Conservation (phyloP, 805 yeast genomes). For the Cyberlindnera veronae region DNA sequence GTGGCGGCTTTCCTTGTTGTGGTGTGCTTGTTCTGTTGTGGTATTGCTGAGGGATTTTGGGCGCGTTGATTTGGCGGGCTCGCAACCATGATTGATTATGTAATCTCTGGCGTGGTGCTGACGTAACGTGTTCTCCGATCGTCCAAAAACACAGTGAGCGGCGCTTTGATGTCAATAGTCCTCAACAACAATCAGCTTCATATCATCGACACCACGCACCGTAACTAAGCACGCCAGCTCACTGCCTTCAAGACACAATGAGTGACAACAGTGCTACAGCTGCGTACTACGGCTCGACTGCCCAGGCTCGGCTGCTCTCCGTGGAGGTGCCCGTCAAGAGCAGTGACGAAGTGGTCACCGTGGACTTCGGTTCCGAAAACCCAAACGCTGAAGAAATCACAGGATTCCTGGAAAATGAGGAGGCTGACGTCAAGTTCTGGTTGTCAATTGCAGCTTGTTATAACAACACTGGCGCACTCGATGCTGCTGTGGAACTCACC, state of each 20-base stretch:
- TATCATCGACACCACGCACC: background rate
- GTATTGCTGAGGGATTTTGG: no score
- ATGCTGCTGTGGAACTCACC: constrained; percentile 47
- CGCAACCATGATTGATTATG: no score
- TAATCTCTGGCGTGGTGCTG: no score
- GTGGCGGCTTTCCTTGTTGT: background rate
- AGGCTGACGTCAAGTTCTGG: constrained; percentile 78
- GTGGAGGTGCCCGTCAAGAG: constrained; percentile 67
- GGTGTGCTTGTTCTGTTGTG: background rate
- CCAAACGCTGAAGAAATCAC: constrained; percentile 77
- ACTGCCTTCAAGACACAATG: background rate
- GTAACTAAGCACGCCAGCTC: background rate
- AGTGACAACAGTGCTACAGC: constrained; percentile 10
- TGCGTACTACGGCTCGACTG: constrained; percentile 14
- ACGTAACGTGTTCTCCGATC: no score
- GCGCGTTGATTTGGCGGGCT: no score
- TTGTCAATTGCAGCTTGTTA: constrained; percentile 78
- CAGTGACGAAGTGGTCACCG: constrained; percentile 80
- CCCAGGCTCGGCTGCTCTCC: constrained; percentile 7
- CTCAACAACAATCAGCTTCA: background rate
- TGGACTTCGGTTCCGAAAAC: constrained; percentile 75
- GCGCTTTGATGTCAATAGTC: no score
- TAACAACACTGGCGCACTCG: constrained; percentile 52
- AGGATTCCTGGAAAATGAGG: constrained; percentile 75
- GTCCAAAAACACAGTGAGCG: no score